Conservation (phyloP, 257 asterid genomes). For the Perilla frutescens region DNA sequence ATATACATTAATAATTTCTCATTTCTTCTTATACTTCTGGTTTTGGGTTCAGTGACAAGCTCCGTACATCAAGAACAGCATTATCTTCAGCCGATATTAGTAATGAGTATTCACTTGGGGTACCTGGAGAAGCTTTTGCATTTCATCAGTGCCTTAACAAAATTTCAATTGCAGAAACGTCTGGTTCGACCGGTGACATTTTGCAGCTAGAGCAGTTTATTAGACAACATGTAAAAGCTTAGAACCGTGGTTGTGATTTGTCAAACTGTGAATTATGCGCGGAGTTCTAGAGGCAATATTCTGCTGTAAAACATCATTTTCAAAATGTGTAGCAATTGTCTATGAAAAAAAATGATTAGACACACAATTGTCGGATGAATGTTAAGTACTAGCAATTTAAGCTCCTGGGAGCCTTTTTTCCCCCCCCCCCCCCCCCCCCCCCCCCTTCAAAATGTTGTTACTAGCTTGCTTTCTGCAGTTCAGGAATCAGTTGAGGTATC, state of each 20-base stretch:
- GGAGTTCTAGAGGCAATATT: not conserved
- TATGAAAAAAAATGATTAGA: not conserved
- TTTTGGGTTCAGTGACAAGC: constrained; percentile 80
- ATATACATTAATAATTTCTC: not conserved
- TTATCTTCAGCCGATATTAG: constrained; percentile 83
- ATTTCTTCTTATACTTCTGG: constrained; percentile 22
- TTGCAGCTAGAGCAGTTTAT: constrained; percentile 76
- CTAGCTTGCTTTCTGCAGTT: not conserved
- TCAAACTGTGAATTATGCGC: not conserved
- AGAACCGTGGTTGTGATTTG: not conserved
- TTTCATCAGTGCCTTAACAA: constrained; percentile 78
- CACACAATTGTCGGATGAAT: not conserved
- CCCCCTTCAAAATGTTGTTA: not conserved
- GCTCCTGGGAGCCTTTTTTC: not conserved
- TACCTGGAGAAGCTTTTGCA: constrained; percentile 76
- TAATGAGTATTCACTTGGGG: constrained; percentile 70
- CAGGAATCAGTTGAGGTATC: constrained; percentile 10
- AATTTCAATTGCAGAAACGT: constrained; percentile 67
- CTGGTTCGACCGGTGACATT: constrained; percentile 66
- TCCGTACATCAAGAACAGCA: constrained; percentile 85
- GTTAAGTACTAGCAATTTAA: not conserved
- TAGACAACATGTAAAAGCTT: constrained; percentile 58
- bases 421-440: not conserved
- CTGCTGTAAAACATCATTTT: not conserved
- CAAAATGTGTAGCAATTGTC: not conserved